Evolutionary conservation across 2,329 filamentous ascomycete species (phyloP).

Genomic region (Colletotrichum spinosum): DNA sequence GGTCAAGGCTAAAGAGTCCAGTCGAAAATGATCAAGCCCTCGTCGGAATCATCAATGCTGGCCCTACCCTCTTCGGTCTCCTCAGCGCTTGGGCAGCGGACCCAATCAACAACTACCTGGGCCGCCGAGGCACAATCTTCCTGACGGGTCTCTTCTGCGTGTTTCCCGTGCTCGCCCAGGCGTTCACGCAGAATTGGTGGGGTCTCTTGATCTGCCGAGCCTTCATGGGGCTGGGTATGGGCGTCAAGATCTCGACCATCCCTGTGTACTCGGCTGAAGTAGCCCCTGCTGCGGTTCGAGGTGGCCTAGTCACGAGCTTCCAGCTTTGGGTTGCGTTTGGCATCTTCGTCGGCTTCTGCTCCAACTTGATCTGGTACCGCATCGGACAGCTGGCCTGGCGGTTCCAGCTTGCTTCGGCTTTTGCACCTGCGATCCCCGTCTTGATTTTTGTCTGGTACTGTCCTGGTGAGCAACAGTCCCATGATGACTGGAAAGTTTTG

Average conservation of each 20-base stretch:
- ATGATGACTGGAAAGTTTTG: no score
- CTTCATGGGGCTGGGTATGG: conserved; percentile 75
- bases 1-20: no score
- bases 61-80: conserved; percentile 40
- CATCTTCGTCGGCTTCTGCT: conserved; percentile 64
- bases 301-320: conserved; percentile 81
- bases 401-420: conserved; percentile 71
- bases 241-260: conserved; percentile 72
- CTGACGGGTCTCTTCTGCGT: conserved; percentile 66
- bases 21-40: conserved; percentile 58
- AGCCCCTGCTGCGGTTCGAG: conserved; percentile 74
- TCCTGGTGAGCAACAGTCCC: conserved; percentile 47
- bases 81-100: conserved; percentile 44
- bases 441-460: conserved; percentile 68
- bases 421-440: conserved; percentile 67
- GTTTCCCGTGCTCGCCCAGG: conserved; percentile 65
- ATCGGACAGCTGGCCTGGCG: conserved; percentile 66
- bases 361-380: conserved; percentile 67
- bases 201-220: conserved; percentile 61
- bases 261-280: conserved; percentile 83
- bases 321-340: conserved; percentile 75
- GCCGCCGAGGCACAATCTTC: conserved; percentile 58
- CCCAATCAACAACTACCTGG: conserved; percentile 51
- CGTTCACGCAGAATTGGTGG: conserved; percentile 62
- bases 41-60: conserved; percentile 67